Evolutionary conservation across 2,329 filamentous ascomycete genomes (phyloP), one percentile per base, ranked within the genome.

Genomic region (Phyllosticta citribraziliensis): DNA sequence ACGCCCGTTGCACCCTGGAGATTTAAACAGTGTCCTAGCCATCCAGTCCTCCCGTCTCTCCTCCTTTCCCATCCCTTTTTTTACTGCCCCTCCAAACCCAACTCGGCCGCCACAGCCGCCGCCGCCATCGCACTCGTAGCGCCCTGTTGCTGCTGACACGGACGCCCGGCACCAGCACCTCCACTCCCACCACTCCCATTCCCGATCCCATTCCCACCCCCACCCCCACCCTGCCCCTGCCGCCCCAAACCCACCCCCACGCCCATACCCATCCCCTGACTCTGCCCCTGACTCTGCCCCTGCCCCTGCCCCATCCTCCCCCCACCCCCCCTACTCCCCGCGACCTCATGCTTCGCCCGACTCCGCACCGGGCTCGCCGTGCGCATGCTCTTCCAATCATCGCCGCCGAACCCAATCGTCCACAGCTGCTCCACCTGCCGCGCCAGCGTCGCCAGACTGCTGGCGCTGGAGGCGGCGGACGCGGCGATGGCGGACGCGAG

Each of bases 381-480:
- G 0, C 55, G 40, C 40, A n/a, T n/a, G 8, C 40, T 47, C 40
- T 52, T 60, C 58, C 58, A 60, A 27, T 60, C 52, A 4, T 56
- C 35, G 12, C 58, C 58, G 11, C 58, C 58, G 11, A 60, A 12
- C 1, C 52, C 58, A 12, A 60, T 25, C n/a, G 58, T 56, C 58
- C 58, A 60, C 30, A 60, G 50, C 5, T 55, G 52, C n/a, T 60
- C 58, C 0, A 56, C 35, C 24, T 52, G 52, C 24, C 12, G 50
- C n/a, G 53, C 53, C 17, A 60, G 33, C 12, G 55, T 54, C 2
- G 50, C 52, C 11, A 60, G 14, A 6, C 53, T 52, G 19, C 35
- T 52, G 3, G 40, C 52, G 19, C 51, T 35, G 8, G 14, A 4
- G 2, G 40, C 40, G 17, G 40, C 40, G 30, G 19, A 6, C 30